Evolutionary conservation across 2,329 filamentous ascomycete species (phyloP), one percentile per base, ranked within the genome.

Genomic region (Alternaria triticina): DNA sequence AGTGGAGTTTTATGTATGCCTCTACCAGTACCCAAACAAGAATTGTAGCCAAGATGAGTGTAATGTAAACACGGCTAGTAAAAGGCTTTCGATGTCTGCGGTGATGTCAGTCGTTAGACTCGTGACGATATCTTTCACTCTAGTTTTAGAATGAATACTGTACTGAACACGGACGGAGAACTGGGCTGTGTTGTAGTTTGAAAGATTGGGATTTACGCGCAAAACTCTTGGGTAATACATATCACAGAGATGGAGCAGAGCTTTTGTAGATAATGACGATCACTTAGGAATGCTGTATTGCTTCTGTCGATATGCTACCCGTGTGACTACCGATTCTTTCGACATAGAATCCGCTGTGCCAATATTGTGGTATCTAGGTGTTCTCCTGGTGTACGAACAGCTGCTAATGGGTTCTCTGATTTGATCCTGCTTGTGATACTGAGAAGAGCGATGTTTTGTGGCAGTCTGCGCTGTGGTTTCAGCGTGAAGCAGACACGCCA

Each of bases 21-120:
- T 40, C 4, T 11, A 40, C 9, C 1, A 6, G 36, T 17, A 17
- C 0, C 4, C 6, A 3, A 3, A 1, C 10, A 17, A 17, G 9
- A 5, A 11, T 6, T 3, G 4, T 3, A 11, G n/a, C 8, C 2
- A 17, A 17, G n/a, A 40, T 17, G 9, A 3, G n/a, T 17, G 36
- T 10, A 1, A 11, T 17, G 2, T 17, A 10, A 17, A 17, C 9
- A 17, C 36, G 8, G n/a, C 4, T 17, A 40, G n/a, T 17, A 10
- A 11, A 8, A n/a, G 15, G 36, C 4, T 17, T 3, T 0, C 3
- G 1, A 11, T 40, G 36, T 17, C n/a, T 40, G n/a, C 9, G n/a
- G 36, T 40, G 2, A n/a, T 36, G 15, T 10, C 1, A 10, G 15
- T 17, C 1, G 33, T 40, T 1, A n/a, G 15, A 2, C 0, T 40